Evolutionary conservation across 2,329 filamentous ascomycete genomes (phyloP).

Genomic region (Trichoderma aggressivum): DNA sequence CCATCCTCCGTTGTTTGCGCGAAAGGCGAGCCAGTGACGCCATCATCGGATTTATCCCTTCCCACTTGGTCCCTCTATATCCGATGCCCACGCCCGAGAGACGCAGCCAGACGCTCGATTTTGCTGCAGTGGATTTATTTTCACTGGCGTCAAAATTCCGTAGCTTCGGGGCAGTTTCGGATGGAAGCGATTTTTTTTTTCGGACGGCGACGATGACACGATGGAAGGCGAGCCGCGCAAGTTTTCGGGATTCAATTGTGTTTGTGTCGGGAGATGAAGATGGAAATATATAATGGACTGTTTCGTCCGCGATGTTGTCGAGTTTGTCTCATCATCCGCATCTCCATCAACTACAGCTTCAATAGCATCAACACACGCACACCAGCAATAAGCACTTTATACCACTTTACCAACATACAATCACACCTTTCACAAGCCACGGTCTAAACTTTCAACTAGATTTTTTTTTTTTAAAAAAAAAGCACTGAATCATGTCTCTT

Average conservation of each 20-base stretch:
- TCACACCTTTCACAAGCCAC: neutral
- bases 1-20: neutral
- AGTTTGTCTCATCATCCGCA: neutral
- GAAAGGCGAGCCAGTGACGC: neutral
- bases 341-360: neutral
- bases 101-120: neutral
- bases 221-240: neutral
- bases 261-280: neutral
- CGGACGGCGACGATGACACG: neutral
- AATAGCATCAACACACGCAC: neutral
- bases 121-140: neutral
- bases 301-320: neutral
- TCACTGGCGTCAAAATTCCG: neutral
- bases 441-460: neutral
- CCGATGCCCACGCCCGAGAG: neutral
- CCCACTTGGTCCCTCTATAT: neutral
- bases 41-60: neutral
- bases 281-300: neutral
- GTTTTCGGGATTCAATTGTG: neutral
- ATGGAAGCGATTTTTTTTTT: neutral
- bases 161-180: neutral
- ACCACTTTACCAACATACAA: neutral
- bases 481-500: conserved; percentile 28
- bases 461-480: too few relatives aligned
- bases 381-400: neutral